These are phyloP conservation scores for Straminergon stramineum DNA, from an alignment of 225 moss, liverwort and hornwort species.

Conservation along the genomic window DNA sequence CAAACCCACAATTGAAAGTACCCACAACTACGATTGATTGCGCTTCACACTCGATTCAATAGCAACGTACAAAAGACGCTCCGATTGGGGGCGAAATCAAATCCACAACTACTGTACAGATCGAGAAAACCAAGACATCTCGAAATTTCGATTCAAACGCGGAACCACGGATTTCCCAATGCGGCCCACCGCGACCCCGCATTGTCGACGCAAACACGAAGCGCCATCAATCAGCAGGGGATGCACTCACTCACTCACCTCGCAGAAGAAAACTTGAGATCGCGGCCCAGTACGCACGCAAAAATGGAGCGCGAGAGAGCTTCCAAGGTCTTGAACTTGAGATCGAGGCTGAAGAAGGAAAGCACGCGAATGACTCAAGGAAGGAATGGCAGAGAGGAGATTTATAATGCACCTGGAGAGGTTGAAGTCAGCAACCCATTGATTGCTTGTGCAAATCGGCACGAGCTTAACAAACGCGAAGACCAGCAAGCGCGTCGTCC, in stretches of 20 bases:
- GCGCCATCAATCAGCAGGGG: not conserved
- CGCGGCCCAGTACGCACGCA: not conserved
- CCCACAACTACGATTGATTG: not conserved
- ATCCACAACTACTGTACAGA: not conserved
- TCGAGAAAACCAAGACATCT: not conserved
- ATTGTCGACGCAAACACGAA: not conserved
- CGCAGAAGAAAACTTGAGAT: not conserved
- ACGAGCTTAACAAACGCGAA: not conserved
- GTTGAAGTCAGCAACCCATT: not conserved
- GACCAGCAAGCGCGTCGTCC: slow-evolving; percentile 14
- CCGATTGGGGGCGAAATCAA: not conserved
- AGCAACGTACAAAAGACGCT: not conserved
- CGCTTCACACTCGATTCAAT: not conserved
- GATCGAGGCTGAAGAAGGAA: not conserved
- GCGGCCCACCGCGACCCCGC: not conserved
- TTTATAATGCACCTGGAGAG: slow-evolving; percentile 1
- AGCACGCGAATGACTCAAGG: not conserved
- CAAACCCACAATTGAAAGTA: not conserved
- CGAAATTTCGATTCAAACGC: not conserved
- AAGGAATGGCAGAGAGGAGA: not conserved
- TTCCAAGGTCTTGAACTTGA: not conserved
- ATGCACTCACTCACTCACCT: slow-evolving; percentile 2
- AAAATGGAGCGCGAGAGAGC: not conserved
- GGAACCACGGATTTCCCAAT: not conserved
- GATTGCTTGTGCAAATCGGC: not conserved